Percentiles rank a stretch among this genome's conserved stretches.
Evolutionary conservation across 139 green algal genomes (phyloP).

Genomic region (Penium margaritaceum): DNA sequence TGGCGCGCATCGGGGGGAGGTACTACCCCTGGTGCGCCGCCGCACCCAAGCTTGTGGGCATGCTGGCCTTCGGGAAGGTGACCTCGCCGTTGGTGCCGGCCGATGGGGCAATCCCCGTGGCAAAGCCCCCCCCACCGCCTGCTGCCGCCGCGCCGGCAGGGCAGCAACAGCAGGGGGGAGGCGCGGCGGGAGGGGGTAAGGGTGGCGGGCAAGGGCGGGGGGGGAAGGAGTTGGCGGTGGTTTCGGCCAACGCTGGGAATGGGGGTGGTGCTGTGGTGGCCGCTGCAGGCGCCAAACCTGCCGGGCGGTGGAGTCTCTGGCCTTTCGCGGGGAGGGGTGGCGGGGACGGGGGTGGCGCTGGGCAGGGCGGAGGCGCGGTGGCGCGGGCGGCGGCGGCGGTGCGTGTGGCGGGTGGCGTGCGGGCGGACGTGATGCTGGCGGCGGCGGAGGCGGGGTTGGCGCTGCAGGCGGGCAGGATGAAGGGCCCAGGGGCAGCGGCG

Average conservation of each 20-base stretch:
- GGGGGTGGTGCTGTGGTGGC: too few species aligned
- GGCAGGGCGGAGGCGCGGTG: not conserved
- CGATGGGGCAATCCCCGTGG: constrained; percentile 41
- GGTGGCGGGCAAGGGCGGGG: too few species aligned
- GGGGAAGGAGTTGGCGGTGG: too few species aligned
- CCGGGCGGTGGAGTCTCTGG: constrained; percentile 34
- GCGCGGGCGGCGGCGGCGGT: not conserved
- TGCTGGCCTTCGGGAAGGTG: constrained; percentile 38
- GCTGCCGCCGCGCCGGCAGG: too few species aligned
- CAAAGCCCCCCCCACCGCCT: constrained; percentile 24
- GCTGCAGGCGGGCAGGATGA: too few species aligned
- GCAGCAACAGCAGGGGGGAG: too few species aligned
- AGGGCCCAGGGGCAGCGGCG: too few species aligned
- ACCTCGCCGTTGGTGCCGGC: constrained; percentile 3
- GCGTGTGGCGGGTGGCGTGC: not conserved
- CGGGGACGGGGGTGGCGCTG: not conserved
- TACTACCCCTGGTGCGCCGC: constrained; percentile 42
- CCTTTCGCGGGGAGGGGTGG: constrained; percentile 14
- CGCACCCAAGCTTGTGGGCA: constrained; percentile 24
- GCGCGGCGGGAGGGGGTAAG: too few species aligned
- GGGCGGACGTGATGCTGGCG: constrained; percentile 19
- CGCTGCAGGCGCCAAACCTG: too few species aligned
- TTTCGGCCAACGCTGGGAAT: too few species aligned
- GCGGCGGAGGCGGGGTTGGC: too few species aligned
- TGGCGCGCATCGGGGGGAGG: constrained; percentile 22